Evolutionary conservation across 345 rosid genomes (phyloP), one percentile per base, ranked within the genome.

Genomic region (Eutrema yunnanense): DNA sequence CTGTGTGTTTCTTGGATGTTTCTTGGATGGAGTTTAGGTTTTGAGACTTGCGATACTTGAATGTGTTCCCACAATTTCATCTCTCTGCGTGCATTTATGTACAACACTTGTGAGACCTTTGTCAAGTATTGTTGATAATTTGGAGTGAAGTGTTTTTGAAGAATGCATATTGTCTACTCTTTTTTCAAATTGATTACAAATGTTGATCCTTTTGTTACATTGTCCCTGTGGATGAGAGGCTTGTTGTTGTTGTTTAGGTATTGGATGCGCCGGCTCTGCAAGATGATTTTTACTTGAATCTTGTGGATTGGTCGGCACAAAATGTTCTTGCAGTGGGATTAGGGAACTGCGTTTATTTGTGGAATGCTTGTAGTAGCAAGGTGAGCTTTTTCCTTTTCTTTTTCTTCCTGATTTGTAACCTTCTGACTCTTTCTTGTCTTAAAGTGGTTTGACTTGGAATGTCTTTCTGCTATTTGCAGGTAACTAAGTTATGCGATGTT

Each of bases 301-400:
- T 96, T 11, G 97, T 92, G 77, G 97, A 96, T 64, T 96, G 98
- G 99, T 96, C 98, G n/a, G 84, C 96, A 3, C 88, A 88, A 67
- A 96, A 96, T 69, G 97, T 96, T 64, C 77, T 92, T 68, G 92
- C 98, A 0, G 99, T 96, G 41, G 99, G 99, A 62, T 75, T 96
- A 73, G 98, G 88, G 37, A 92, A 86, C 75, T 96, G 99, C 62
- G 99, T 96, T 37, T 96, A 96, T 80, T 67, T 96, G 81, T 96
- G 98, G 99, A 96, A 96, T 88, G 99, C 99, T 82, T 87, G 89
- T 74, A 96, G 92, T 75, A 96, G 98, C 78, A 96, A 92, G 93
- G 97, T 93, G 66, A 76, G 78, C 69, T 60, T 38, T 32, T 3
- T 6, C 14, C 3, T 13, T 7, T 27, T 36, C 5, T 38, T 36